phyloP scores from a whole-genome alignment of 2,329 filamentous ascomycete genomes.

The Dothideomycetidae sp. region DNA sequence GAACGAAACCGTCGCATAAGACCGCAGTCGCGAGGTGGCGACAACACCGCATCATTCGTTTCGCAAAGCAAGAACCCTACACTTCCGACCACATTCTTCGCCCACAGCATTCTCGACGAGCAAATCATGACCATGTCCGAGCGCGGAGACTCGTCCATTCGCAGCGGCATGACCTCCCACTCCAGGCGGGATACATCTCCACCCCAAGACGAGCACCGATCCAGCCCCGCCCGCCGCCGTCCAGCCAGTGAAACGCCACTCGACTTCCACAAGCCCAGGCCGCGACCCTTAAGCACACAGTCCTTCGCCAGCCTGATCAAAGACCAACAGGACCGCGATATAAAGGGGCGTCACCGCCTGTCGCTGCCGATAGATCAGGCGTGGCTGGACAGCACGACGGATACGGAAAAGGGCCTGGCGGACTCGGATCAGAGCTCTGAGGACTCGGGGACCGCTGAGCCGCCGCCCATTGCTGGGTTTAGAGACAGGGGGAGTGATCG shows the following conservation, averaged over 20 bases:
- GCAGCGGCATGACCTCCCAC: conserved; percentile 1
- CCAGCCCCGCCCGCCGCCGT: neutral
- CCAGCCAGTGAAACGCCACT: conserved; percentile 4
- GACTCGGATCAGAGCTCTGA: neutral
- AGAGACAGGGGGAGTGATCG: conserved; percentile 15
- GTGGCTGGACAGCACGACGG: conserved; percentile 3
- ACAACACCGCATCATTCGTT: conserved; percentile 2
- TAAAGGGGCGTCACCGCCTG: neutral
- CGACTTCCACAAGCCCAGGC: conserved; percentile 7
- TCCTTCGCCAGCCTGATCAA: conserved; percentile 4
- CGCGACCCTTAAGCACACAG: conserved; percentile 2
- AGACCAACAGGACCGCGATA: neutral
- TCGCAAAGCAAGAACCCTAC: conserved; percentile 3
- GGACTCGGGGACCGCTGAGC: neutral
- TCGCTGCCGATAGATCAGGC: neutral
- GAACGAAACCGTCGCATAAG: conserved; percentile 17
- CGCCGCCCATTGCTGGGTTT: conserved; percentile 17
- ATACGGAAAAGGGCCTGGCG: neutral
- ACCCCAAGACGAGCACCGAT: neutral
- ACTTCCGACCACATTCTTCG: neutral
- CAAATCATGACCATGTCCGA: conserved; percentile 8
- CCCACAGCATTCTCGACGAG: conserved; percentile 5
- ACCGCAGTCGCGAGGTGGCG: conserved; percentile 2
- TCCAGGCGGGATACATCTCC: neutral
- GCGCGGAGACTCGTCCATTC: neutral